Conservation (phyloP, 805 yeast genomes). For the Candida ulmi region DNA sequence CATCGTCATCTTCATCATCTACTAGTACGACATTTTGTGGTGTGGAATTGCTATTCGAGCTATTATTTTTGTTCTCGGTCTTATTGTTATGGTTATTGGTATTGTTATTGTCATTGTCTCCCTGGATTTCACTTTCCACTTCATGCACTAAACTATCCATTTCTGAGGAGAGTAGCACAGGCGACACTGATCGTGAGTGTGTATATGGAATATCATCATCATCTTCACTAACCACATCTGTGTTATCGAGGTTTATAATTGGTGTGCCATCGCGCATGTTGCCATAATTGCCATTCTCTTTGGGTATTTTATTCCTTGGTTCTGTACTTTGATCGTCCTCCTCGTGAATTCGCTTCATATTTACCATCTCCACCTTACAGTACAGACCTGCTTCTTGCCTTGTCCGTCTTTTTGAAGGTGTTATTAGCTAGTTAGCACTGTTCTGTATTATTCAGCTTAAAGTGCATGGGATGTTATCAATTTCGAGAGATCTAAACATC, state of each 20-base stretch:
- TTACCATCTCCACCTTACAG: no score
- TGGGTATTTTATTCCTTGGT: neutral
- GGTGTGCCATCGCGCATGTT: neutral
- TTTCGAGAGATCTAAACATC: no score
- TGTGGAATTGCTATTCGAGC: no score
- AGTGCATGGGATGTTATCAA: no score
- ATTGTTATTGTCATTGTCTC: no score
- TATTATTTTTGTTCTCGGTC: no score
- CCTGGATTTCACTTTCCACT: neutral
- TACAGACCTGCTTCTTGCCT: no score
- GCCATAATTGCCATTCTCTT: neutral
- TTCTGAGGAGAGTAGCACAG: slow-evolving; percentile 12
- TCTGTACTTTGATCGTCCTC: neutral
- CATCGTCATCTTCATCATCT: slow-evolving; percentile 15
- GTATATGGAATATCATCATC: slow-evolving; percentile 25
- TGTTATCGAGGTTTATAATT: neutral
- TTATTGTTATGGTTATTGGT: slow-evolving; percentile 6
- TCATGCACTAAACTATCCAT: neutral
- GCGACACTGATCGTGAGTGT: slow-evolving; percentile 21
- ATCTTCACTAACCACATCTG: slow-evolving; percentile 11
- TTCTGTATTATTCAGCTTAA: no score
- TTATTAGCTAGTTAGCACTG: no score
- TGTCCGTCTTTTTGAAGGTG: no score
- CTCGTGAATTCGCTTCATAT: neutral
- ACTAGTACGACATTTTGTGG: slow-evolving; percentile 2